phyloP scores from a whole-genome alignment of 176 grass and related monocot species.

The Oryza nivara region DNA sequence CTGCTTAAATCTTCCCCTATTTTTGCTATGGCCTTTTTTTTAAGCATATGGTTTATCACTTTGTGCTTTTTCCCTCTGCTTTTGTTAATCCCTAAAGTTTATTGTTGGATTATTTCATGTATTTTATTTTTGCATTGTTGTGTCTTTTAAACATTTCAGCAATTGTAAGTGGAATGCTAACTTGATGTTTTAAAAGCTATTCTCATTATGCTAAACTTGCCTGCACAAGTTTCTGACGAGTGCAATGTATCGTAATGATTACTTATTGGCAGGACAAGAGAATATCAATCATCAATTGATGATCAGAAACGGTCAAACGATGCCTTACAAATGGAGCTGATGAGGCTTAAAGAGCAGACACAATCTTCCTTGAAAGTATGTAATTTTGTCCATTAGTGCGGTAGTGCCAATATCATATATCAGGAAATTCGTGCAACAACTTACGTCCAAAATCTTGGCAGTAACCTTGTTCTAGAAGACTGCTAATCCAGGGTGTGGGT shows the following conservation, averaged over 20 bases:
- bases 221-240: neutral
- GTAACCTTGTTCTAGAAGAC: neutral
- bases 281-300: conserved; percentile 70
- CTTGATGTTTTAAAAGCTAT: neutral
- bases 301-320: conserved; percentile 67
- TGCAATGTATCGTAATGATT: conserved; percentile 27
- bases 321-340: conserved; percentile 68
- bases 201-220: conserved; percentile 3
- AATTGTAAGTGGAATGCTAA: neutral
- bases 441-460: neutral
- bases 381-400: conserved; percentile 26
- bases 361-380: conserved; percentile 76
- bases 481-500: neutral
- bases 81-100: conserved; percentile 24
- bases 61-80: neutral
- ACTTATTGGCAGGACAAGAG: conserved; percentile 64
- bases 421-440: neutral
- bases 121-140: neutral
- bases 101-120: neutral
- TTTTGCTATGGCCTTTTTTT: neutral
- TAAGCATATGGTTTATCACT: neutral
- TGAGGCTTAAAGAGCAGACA: conserved; percentile 56
- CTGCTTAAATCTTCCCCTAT: neutral
- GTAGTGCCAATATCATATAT: neutral
- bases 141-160: conserved; percentile 21